Percentiles rank a stretch among this genome's conserved stretches.
These are phyloP conservation scores for Clarireedia sp. DNA, from an alignment of 2,329 filamentous ascomycete genomes.

Conservation along the genomic window DNA sequence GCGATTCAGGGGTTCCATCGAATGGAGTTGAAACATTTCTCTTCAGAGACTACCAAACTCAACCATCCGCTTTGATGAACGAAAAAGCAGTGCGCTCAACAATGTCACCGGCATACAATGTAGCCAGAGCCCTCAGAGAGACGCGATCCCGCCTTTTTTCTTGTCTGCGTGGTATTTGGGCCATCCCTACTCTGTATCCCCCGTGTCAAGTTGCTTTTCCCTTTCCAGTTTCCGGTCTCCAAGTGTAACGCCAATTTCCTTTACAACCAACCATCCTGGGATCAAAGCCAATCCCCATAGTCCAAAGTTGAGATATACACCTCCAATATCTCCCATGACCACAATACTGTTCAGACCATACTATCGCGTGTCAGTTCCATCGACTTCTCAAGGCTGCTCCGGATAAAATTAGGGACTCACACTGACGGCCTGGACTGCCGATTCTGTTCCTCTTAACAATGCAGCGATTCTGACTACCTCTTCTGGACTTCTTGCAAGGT, in stretches of 20 bases:
- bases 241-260: conserved; percentile 23
- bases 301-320: conserved; percentile 62
- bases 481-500: conserved; percentile 51
- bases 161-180: too few relatives aligned
- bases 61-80: too few relatives aligned
- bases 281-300: conserved; percentile 57
- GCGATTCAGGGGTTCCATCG: too few relatives aligned
- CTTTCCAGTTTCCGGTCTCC: conserved; percentile 12
- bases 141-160: too few relatives aligned
- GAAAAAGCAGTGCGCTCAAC: too few relatives aligned
- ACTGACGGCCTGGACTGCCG: conserved; percentile 64
- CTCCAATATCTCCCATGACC: conserved; percentile 57
- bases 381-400: not conserved
- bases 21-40: too few relatives aligned
- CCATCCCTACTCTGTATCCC: too few relatives aligned
- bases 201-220: too few relatives aligned
- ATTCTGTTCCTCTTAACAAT: conserved; percentile 61
- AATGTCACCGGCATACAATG: too few relatives aligned
- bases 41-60: too few relatives aligned
- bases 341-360: conserved; percentile 58
- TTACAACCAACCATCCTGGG: conserved; percentile 60
- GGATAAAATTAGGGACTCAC: conserved; percentile 28
- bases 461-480: conserved; percentile 63
- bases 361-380: conserved; percentile 18
- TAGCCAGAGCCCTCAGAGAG: too few relatives aligned